phyloP scores from a whole-genome alignment of 331 rosid species.

The Acacia concinna region DNA sequence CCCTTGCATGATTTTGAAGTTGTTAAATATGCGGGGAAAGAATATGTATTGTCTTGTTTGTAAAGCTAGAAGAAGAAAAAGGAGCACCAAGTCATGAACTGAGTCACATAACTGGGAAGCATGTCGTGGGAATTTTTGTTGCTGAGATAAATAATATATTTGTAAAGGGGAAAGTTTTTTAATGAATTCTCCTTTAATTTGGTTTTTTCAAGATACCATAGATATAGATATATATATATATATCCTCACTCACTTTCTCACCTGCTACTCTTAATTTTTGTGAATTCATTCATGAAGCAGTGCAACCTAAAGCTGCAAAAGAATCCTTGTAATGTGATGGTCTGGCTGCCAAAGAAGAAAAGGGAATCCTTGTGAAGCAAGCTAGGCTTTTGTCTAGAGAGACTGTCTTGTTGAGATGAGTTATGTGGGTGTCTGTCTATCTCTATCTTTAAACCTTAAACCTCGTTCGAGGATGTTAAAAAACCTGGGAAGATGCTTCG shows the following conservation, averaged over 20 bases:
- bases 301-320: not conserved
- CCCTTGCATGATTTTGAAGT: conserved; percentile 47
- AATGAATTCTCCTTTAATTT: conserved; percentile 41
- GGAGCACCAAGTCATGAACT: conserved; percentile 25
- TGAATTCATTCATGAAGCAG: not conserved
- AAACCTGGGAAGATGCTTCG: conserved; percentile 17
- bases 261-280: not conserved
- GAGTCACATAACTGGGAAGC: conserved; percentile 35
- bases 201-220: not conserved
- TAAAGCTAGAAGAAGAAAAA: conserved; percentile 37
- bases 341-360: too few relatives aligned
- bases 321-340: not conserved
- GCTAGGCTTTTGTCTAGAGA: not conserved
- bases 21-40: conserved; percentile 49
- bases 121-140: conserved; percentile 43
- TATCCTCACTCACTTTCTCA: conserved; percentile 12
- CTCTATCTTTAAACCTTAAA: too few relatives aligned
- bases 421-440: not conserved
- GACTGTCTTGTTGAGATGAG: conserved; percentile 1
- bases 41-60: conserved; percentile 38
- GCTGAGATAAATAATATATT: conserved; percentile 43
- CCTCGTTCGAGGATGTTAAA: conserved; percentile 31
- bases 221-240: too few relatives aligned
- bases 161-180: conserved; percentile 47
- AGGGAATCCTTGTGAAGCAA: not conserved